Conservation (phyloP, 148 eudicot species). For the Salicornia ramosissima region DNA sequence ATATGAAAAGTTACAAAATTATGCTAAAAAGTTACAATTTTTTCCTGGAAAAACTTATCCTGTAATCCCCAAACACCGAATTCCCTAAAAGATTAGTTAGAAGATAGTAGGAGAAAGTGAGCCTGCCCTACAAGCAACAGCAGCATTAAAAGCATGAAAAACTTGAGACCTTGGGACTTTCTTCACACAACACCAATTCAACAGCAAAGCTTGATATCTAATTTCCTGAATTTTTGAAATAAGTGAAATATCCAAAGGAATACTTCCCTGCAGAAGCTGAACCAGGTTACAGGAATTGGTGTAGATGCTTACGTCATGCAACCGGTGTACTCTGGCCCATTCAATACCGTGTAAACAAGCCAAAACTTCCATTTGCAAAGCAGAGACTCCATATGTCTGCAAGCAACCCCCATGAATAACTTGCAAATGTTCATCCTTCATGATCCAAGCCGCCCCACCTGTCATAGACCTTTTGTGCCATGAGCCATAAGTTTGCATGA, state of each 20-base stretch:
- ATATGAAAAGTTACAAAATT: no score
- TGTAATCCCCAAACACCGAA: background rate
- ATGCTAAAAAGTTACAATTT: no score
- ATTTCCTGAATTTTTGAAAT: constrained; percentile 2
- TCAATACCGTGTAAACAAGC: constrained; percentile 13
- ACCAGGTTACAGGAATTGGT: background rate
- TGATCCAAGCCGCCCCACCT: constrained; percentile 7
- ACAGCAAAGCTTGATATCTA: constrained; percentile 7
- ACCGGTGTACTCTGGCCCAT: constrained; percentile 3
- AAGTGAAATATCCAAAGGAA: background rate
- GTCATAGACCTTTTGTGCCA: constrained; percentile 11
- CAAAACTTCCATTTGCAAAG: constrained; percentile 3
- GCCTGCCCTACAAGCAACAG: constrained; percentile 9
- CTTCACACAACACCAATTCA: constrained; percentile 9
- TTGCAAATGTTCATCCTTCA: constrained; percentile 1
- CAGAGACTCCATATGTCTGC: background rate
- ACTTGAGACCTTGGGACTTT: background rate
- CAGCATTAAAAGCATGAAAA: constrained; percentile 3
- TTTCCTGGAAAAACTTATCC: no score
- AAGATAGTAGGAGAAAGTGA: constrained; percentile 1
- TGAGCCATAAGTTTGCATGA: constrained; percentile 3
- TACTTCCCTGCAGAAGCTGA: constrained; percentile 1
- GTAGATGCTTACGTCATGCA: constrained; percentile 7
- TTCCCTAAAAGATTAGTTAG: background rate
- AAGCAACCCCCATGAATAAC: background rate